Percentiles rank a stretch among this genome's conserved stretches.
Evolutionary conservation across 495 filamentous ascomycete genomes (phyloP).

Genomic region (Polyplosphaeria fusca): DNA sequence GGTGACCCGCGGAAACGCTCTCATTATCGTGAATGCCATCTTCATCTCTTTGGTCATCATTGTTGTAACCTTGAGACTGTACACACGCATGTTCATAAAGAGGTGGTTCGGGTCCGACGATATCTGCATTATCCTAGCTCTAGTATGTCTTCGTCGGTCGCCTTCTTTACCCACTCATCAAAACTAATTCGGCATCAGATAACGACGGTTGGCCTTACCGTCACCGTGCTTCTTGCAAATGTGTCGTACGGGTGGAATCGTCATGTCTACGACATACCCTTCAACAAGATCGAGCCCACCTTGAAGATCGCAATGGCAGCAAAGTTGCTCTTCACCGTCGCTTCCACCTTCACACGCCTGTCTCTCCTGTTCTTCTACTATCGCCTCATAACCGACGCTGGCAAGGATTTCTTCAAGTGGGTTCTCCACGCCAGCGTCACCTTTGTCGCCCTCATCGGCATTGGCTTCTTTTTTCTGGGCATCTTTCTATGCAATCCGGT

Average conservation of each 20-base stretch:
- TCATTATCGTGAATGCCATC: conserved; percentile 37
- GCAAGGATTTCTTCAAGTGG: conserved; percentile 42
- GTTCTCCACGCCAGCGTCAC: conserved; percentile 47
- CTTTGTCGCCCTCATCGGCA: conserved; percentile 46
- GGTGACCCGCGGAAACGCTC: conserved; percentile 30
- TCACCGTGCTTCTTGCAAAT: conserved; percentile 37
- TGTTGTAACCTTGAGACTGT: conserved; percentile 33
- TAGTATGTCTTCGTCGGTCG: not conserved
- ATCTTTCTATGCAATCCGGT: conserved; percentile 59
- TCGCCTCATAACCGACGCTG: conserved; percentile 47
- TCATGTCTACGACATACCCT: conserved; percentile 55
- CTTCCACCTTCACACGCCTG: conserved; percentile 55
- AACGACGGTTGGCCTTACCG: conserved; percentile 33
- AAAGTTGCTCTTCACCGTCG: conserved; percentile 53
- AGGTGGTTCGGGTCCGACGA: conserved; percentile 39
- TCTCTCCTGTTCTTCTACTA: conserved; percentile 59
- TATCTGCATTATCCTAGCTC: conserved; percentile 29
- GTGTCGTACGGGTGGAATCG: conserved; percentile 52
- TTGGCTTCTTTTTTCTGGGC: conserved; percentile 50
- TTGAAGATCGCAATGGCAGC: conserved; percentile 52
- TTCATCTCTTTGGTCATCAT: conserved; percentile 34
- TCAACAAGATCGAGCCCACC: conserved; percentile 20
- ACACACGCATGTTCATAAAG: conserved; percentile 35
- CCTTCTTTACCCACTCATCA: not conserved
- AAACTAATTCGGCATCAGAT: too few species aligned